Conservation (phyloP, 2,329 filamentous ascomycete species). For the Cladosporium oxysporum region DNA sequence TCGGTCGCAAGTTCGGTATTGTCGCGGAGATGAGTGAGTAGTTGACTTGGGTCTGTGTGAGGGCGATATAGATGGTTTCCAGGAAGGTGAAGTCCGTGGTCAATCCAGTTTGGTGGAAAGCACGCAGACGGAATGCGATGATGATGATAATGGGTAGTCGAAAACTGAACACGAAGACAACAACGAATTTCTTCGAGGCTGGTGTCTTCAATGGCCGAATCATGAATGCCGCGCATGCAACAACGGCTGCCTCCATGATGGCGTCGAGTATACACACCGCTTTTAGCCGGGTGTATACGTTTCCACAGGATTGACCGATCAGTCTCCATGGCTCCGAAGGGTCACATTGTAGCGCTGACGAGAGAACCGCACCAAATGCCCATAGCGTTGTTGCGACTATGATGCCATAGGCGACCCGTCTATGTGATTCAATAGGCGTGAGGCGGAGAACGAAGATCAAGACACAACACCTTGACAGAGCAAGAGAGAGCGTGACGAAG, state of each 20-base stretch:
- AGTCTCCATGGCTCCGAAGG: slow-evolving; percentile 22
- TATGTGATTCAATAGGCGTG: slow-evolving; percentile 23
- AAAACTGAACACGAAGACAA: slow-evolving; percentile 19
- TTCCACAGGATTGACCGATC: not conserved
- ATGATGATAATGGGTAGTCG: slow-evolving; percentile 22
- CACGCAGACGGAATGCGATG: slow-evolving; percentile 21
- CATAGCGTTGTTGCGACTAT: slow-evolving; percentile 19
- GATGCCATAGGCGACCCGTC: slow-evolving; percentile 19
- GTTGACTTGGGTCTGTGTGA: slow-evolving; percentile 25
- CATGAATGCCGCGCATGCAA: slow-evolving; percentile 17
- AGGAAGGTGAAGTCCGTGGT: slow-evolving; percentile 19
- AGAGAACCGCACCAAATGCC: slow-evolving; percentile 23
- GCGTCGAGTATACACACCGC: slow-evolving; percentile 15
- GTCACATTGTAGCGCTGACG: slow-evolving; percentile 25
- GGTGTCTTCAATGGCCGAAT: slow-evolving; percentile 13
- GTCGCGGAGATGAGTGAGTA: slow-evolving; percentile 27
- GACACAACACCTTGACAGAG: slow-evolving; percentile 24
- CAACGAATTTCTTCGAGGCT: slow-evolving; percentile 15
- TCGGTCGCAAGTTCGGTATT: slow-evolving; percentile 23
- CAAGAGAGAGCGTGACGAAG: slow-evolving; percentile 22
- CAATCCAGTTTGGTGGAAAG: slow-evolving; percentile 18
- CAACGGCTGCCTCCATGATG: slow-evolving; percentile 8
- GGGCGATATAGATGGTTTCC: slow-evolving; percentile 23
- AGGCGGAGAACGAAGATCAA: slow-evolving; percentile 25
- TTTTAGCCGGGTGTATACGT: slow-evolving; percentile 10